Conservation (phyloP, 352 stramenopile genomes). For the Phytophthora nicotianae region DNA sequence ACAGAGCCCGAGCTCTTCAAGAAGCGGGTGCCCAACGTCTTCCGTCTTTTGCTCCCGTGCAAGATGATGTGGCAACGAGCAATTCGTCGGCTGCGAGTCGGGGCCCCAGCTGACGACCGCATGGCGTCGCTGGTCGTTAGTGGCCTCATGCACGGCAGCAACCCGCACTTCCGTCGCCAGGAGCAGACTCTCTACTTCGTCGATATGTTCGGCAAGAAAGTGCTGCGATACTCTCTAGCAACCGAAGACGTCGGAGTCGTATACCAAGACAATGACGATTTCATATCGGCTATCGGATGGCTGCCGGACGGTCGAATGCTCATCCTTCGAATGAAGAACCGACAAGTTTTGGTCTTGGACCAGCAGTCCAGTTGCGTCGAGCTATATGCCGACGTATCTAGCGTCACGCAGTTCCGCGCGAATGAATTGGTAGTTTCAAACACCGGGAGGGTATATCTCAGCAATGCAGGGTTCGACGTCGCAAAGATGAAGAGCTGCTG, state of each 20-base stretch:
- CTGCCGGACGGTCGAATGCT: conserved; percentile 55
- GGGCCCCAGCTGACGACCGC: conserved; percentile 28
- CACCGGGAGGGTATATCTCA: conserved; percentile 52
- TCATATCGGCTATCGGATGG: conserved; percentile 61
- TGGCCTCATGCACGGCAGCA: conserved; percentile 59
- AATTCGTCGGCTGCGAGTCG: conserved; percentile 12
- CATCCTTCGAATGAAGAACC: conserved; percentile 35
- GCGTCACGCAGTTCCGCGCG: conserved; percentile 50
- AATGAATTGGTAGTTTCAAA: conserved; percentile 64
- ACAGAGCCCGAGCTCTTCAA: conserved; percentile 31
- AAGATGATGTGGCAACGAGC: conserved; percentile 36
- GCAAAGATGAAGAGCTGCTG: conserved; percentile 31
- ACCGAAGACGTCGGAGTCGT: conserved; percentile 44
- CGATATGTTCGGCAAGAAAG: conserved; percentile 59
- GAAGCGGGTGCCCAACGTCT: conserved; percentile 27
- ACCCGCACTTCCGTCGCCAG: conserved; percentile 55
- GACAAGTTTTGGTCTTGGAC: conserved; percentile 54
- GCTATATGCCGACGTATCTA: conserved; percentile 60
- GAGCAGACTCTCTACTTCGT: conserved; percentile 70
- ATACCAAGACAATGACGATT: conserved; percentile 51
- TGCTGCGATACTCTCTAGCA: conserved; percentile 55
- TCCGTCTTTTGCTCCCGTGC: conserved; percentile 26
- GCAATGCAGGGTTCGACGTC: conserved; percentile 70
- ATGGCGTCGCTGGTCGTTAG: conserved; percentile 38
- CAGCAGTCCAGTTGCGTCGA: conserved; percentile 26